Evolutionary conservation across 1,139 yeast genomes (phyloP).

Genomic region (Hanseniaspora uvarum): DNA sequence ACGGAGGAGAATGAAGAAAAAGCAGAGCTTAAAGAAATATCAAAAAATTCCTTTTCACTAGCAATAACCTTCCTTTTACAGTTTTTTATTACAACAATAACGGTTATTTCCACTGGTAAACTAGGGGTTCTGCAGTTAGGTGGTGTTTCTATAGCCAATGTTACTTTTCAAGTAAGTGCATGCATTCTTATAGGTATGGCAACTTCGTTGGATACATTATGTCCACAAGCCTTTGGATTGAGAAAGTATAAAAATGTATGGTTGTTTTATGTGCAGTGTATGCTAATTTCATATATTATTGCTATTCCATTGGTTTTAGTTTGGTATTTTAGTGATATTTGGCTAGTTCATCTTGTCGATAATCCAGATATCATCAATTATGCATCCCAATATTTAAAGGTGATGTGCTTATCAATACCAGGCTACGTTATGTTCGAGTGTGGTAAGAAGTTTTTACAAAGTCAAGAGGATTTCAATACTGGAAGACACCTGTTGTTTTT

Average conservation of each 20-base stretch:
- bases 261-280: conserved; percentile 37
- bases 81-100: conserved; percentile 37
- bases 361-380: conserved; percentile 31
- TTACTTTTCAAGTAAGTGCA: conserved; percentile 42
- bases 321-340: conserved; percentile 36
- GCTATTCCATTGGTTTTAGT: conserved; percentile 32
- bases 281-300: conserved; percentile 34
- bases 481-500: conserved; percentile 35
- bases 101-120: conserved; percentile 40
- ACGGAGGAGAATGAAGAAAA: conserved; percentile 9
- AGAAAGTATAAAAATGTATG: conserved; percentile 34
- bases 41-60: conserved; percentile 35
- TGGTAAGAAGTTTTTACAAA: conserved; percentile 37
- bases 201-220: conserved; percentile 45
- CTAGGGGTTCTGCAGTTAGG: conserved; percentile 39
- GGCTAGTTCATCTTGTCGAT: conserved; percentile 31
- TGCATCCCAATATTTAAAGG: conserved; percentile 33
- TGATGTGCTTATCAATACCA: conserved; percentile 34
- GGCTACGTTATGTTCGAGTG: conserved; percentile 37
- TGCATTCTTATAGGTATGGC: conserved; percentile 47
- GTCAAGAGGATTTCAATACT: conserved; percentile 37
- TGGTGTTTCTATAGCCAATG: conserved; percentile 41
- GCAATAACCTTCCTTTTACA: conserved; percentile 40
- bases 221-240: conserved; percentile 45
- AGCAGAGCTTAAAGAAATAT: conserved; percentile 11